Base-by-base conservation (phyloP, 441 rosid species). In the Omphalea diandra region DNA sequence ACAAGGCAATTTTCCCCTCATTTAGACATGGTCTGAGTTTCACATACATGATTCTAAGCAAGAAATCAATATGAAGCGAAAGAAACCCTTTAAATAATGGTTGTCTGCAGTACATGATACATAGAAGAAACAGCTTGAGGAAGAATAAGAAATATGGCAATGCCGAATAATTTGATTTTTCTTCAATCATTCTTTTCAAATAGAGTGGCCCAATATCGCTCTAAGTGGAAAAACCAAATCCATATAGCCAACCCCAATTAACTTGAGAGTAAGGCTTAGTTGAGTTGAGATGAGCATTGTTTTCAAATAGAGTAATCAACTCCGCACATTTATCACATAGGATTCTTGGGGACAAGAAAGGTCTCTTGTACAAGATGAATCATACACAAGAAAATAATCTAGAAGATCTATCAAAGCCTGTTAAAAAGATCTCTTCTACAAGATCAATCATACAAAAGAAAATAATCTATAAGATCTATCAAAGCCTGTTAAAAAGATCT, bases 81-180 rank as follows among this genome's bases (percentile, higher is more conserved):
- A 52, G 43, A 11, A 26, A 32, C 38, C 63, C 27, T 0, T 8
- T 27, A 55, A 7, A 61, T 14, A 35, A 49, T 36, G 49, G 50
- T 26, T 35, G 11, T 33, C 67, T 8, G 10, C 24, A 18, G 12
- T 27, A 1, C 15, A 20, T n/a, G 14, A 40, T 2, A 38, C 10
- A 27, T 38, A 7, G 7, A 29, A 18, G 29, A 49, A 49, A 67
- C 12, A 5, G 62, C 47, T 63, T 38, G 26, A 71, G 49, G n/a
- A 73, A 57, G 53, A 49, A 11, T 26, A 44, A 36, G 44, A 12
- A 17, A 38, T 12, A n/a, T 29, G 54, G 22, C 65, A 70, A 40
- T 35, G 20, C 58, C 12, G 2, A n/a, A 38, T 20, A 29, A 52
- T 31, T 32, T 50, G 33, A 43, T 54, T 57, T 57, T 38, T 38